phyloP scores from a whole-genome alignment of 306 rosid genomes.

The Pyrus communis region DNA sequence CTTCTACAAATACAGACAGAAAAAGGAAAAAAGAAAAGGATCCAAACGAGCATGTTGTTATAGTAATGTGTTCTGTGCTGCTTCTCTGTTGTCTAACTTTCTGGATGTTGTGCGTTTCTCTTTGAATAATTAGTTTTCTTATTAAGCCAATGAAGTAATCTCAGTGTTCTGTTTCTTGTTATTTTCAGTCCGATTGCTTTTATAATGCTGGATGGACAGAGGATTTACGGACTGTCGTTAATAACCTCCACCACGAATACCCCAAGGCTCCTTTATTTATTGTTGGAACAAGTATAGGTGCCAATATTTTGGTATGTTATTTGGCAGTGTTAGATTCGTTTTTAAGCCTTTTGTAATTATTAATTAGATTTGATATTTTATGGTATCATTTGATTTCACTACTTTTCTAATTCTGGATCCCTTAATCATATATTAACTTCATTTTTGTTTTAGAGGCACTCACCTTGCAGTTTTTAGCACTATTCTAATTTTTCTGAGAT shows the following conservation, averaged over 20 bases:
- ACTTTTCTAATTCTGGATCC: not conserved
- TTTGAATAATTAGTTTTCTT: not conserved
- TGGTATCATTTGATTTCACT: not conserved
- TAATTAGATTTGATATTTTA: not conserved
- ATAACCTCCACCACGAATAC: conserved; percentile 59
- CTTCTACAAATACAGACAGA: not conserved
- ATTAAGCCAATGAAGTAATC: not conserved
- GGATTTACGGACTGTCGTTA: conserved; percentile 65
- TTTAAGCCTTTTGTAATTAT: not conserved
- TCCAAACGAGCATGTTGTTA: not conserved
- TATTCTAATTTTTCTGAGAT: not conserved
- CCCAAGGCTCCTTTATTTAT: conserved; percentile 68
- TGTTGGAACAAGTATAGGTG: conserved; percentile 92
- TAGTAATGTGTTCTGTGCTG: not conserved
- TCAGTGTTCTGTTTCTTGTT: conserved; percentile 3
- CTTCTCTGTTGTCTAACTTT: not conserved
- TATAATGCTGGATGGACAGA: conserved; percentile 99
- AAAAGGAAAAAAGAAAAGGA: not conserved
- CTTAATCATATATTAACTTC: not conserved
- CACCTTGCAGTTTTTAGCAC: not conserved
- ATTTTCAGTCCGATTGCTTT: conserved; percentile 85
- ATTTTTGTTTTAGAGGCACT: not conserved
- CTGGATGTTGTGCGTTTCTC: not conserved
- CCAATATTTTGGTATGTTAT: conserved; percentile 70
- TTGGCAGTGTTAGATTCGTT: not conserved